phyloP scores from a whole-genome alignment of 495 filamentous ascomycete species.

The Trichoderma gamsii region DNA sequence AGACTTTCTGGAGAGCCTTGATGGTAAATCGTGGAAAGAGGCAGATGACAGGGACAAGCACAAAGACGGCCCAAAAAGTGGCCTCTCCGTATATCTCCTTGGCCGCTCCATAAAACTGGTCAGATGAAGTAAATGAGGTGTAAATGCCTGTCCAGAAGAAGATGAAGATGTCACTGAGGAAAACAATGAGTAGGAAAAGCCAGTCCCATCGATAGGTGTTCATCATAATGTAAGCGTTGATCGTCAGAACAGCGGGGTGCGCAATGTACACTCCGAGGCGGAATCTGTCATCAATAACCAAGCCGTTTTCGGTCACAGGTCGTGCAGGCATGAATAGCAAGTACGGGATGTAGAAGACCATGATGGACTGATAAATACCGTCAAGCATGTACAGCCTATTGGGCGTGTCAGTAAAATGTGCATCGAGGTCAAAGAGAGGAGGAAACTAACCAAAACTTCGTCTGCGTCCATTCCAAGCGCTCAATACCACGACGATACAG shows the following conservation, averaged over 20 bases:
- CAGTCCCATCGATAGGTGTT: slow-evolving; percentile 98
- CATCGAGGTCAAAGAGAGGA: background rate
- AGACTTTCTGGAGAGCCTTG: slow-evolving; percentile 88
- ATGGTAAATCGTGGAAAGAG: slow-evolving; percentile 77
- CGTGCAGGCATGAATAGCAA: slow-evolving; percentile 63
- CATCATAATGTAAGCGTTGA: slow-evolving; percentile 90
- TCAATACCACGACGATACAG: slow-evolving; percentile 95
- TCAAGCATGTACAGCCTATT: slow-evolving; percentile 88
- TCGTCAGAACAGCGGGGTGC: slow-evolving; percentile 69
- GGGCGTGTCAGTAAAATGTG: slow-evolving; percentile 33
- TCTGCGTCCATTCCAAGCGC: slow-evolving; percentile 92
- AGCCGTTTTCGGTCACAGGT: slow-evolving; percentile 62
- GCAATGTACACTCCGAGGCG: slow-evolving; percentile 81
- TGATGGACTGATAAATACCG: slow-evolving; percentile 88
- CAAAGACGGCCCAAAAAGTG: slow-evolving; percentile 77
- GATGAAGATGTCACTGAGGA: slow-evolving; percentile 76
- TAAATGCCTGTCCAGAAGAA: slow-evolving; percentile 97
- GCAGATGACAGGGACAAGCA: slow-evolving; percentile 70
- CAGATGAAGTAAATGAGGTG: slow-evolving; percentile 55
- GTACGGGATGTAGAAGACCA: slow-evolving; percentile 89
- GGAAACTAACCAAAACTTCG: slow-evolving; percentile 82
- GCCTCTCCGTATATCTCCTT: slow-evolving; percentile 71
- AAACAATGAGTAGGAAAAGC: slow-evolving; percentile 75
- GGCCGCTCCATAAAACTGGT: slow-evolving; percentile 63
- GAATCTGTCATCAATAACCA: slow-evolving; percentile 64